phyloP scores from a whole-genome alignment of 2,329 filamentous ascomycete genomes.

The Fusarium multiceps region DNA sequence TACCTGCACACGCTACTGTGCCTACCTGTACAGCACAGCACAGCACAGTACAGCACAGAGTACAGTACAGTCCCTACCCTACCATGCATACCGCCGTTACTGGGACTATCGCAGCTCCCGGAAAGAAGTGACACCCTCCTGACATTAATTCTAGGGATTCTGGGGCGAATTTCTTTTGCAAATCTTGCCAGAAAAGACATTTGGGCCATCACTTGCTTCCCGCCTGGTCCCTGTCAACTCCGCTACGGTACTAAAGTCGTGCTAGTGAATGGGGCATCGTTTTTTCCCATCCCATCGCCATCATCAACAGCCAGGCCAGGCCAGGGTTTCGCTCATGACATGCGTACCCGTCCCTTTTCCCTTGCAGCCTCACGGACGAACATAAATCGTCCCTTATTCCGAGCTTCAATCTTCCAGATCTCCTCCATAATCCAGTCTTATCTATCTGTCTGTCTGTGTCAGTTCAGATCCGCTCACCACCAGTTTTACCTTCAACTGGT shows the following conservation, averaged over 20 bases:
- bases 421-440: conserved; percentile 10
- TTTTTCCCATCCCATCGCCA: conserved; percentile 37
- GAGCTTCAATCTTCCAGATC: conserved; percentile 32
- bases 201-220: conserved; percentile 44
- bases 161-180: conserved; percentile 46
- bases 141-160: conserved; percentile 26
- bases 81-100: not conserved
- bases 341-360: conserved; percentile 41
- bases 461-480: conserved; percentile 40
- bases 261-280: conserved; percentile 45
- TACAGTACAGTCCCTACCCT: not conserved
- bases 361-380: conserved; percentile 48
- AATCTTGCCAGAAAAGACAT: conserved; percentile 47
- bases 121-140: conserved; percentile 41
- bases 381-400: conserved; percentile 47
- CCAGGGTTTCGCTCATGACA: conserved; percentile 45
- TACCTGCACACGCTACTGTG: not conserved
- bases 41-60: conserved; percentile 7
- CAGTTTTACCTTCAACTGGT: conserved; percentile 42
- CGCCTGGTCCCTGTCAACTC: conserved; percentile 46
- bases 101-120: conserved; percentile 27
- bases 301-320: conserved; percentile 24
- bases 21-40: not conserved
- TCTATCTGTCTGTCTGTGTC: conserved; percentile 23
- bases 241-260: conserved; percentile 25